Base-by-base conservation (phyloP, 1,139 yeast genomes). In the Magnusiomyces starmeri region DNA sequence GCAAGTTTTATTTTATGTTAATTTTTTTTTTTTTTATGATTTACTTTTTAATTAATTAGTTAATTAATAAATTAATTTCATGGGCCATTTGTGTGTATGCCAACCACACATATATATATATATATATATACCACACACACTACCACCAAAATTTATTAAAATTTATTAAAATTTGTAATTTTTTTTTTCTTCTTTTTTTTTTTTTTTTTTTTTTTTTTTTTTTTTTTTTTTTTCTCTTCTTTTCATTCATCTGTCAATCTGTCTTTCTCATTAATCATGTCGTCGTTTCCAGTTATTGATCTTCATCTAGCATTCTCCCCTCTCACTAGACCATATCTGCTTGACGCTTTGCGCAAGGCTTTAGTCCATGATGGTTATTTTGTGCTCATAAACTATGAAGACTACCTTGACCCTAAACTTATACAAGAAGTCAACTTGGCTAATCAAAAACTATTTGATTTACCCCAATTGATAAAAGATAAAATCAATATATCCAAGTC, bases 281-380 rank as follows among this genome's bases (percentile, higher is more conserved):
- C 51, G 3, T 14, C n/a, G 37, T 49, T 22, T 40, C 39, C 49
- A 18, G 47, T 50, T 1, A 43, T 50, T 16, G 55, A 52, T 41
- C 37, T 49, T 32, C 46, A 46, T 20, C 49, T 52, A 2, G 51
- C 50, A 9, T 47, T 35, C n/a, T 52, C 55, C 16, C 37, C 40
- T 6, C 29, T 52, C 6, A 52, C 55, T 20, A 37, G 44, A 6
- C 39, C 43, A 14, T 25, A 43, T 43, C 34, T 52, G 7, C 2
- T 52, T 8, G 45, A 49, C 7, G 51, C 49, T 18, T 41, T 52
- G 6, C 46, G 43, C 18, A 27, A 35, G 4, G 55, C 55, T 9
- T n/a, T 46, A n/a, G 14, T 49, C 26, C 40, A 49, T 21, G 52
- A 52, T 21, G 55, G 55, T n/a, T 52, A 32, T 27, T 52, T 44